Base-by-base conservation (phyloP, 2,329 filamentous ascomycete genomes). In the Hirsutella thompsonii region DNA sequence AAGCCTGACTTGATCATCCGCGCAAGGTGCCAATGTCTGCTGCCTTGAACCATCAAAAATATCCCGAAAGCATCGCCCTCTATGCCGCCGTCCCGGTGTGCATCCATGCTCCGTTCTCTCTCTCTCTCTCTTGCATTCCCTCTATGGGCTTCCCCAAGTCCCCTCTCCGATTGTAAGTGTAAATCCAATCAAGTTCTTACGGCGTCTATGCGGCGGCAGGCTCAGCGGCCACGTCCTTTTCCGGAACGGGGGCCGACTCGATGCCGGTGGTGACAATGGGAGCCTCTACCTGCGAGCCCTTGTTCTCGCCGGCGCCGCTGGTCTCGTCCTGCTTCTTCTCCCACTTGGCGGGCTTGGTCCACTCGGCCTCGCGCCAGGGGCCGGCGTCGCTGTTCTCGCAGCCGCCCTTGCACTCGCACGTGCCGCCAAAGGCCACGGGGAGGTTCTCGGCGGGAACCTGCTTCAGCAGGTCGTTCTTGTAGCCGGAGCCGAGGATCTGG, bases 401-500 rank as follows among this genome's bases (percentile, higher is more conserved):
- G 46, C 88, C 89, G 44, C 84, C 86, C 28, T 69, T 59, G 63
- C 92, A 98, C 47, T 81, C 62, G 66, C 92, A 98, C 33, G 63
- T 70, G 46, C 92, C 92, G 48, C 92, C 92, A 53, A 94, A 90
- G 45, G 77, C 69, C 63, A 79, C 81, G 46, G 92, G 92, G 46
- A 98, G 71, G 67, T 94, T 95, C 73, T 95, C 89, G 40, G 79
- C 72, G 2, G 88, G 83, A 3, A 98, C 76, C 67, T 98, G 92
- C 43, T 68, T 72, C 46, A 94, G 70, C 42, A 98, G 70, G 62
- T 94, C 85, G 55, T 75, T 78, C 70, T 93, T 75, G 70, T 95
- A 96, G 45, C 76, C 70, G 49, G 69, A 67, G 49, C 89, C 87
- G 32, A 96, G 73, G 43, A 98, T 81, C 65, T 94, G 79, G 58